These are phyloP conservation scores for Lichtheimia ramosa DNA, from an alignment of 371 early-diverging fungal species.

Conservation along the genomic window DNA sequence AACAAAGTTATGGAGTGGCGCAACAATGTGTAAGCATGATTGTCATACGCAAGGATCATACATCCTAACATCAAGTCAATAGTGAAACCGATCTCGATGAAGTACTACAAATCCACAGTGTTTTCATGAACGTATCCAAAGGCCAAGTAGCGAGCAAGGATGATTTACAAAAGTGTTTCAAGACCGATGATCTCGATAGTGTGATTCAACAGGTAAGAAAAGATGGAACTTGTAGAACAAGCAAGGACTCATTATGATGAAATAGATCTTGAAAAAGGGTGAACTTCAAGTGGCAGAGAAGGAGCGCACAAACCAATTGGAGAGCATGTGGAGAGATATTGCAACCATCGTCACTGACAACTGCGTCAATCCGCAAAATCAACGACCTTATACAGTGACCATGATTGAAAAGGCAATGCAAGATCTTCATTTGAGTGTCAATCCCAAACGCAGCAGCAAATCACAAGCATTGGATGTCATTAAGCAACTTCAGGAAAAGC, in stretches of 20 bases:
- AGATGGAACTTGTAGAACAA: too few relatives aligned
- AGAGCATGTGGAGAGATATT: constrained; percentile 84
- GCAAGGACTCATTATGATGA: background rate
- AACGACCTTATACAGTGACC: constrained; percentile 92
- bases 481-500: constrained; percentile 84
- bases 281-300: constrained; percentile 95
- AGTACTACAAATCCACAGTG: constrained; percentile 91
- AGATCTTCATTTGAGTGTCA: constrained; percentile 89
- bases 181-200: constrained; percentile 80
- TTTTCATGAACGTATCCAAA: constrained; percentile 95
- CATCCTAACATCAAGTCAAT: background rate
- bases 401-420: constrained; percentile 97
- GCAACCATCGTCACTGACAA: constrained; percentile 92
- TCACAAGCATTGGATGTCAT: constrained; percentile 91
- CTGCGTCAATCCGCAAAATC: constrained; percentile 94
- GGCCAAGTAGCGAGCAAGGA: constrained; percentile 91
- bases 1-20: constrained; percentile 99
- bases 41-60: too few relatives aligned
- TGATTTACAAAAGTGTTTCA: constrained; percentile 86
- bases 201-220: constrained; percentile 77
- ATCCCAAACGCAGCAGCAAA: constrained; percentile 86
- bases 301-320: constrained; percentile 87
- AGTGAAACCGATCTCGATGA: constrained; percentile 96
- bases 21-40: constrained; percentile 77
- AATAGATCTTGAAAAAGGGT: constrained; percentile 88